Conservation (phyloP, 2,329 filamentous ascomycete genomes). For the Chaetothyriales sp. region DNA sequence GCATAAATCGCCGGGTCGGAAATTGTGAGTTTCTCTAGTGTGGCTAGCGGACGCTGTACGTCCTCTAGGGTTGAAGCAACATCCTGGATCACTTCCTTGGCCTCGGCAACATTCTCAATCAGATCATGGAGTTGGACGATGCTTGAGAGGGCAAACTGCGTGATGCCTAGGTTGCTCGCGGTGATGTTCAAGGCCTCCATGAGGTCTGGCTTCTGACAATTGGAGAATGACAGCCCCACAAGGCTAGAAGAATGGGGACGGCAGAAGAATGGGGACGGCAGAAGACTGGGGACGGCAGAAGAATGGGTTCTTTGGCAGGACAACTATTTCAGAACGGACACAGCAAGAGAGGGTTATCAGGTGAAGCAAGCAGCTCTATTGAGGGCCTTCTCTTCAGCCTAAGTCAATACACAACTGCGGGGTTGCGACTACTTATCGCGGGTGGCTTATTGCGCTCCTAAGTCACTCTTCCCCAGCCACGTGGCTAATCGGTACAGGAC, state of each 20-base stretch:
- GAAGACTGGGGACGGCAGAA: neutral
- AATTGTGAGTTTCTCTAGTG: slow-evolving; percentile 4
- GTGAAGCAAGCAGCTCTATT: neutral
- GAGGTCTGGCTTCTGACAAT: neutral
- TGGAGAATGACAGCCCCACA: neutral
- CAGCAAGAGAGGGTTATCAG: too few relatives aligned
- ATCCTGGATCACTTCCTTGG: slow-evolving; percentile 7
- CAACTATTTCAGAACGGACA: neutral
- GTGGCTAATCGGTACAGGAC: neutral
- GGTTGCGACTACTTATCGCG: neutral
- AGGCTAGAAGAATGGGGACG: too few relatives aligned
- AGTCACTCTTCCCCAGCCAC: neutral
- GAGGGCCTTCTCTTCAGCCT: neutral
- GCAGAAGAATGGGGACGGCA: neutral
- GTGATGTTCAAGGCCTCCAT: slow-evolving; percentile 9
- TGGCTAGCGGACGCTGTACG: slow-evolving; percentile 5
- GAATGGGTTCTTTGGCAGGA: neutral
- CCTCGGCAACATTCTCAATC: slow-evolving; percentile 5
- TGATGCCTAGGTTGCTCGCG: slow-evolving; percentile 6
- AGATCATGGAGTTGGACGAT: slow-evolving; percentile 4
- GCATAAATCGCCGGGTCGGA: slow-evolving; percentile 4
- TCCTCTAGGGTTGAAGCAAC: slow-evolving; percentile 4
- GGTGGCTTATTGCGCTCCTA: too few relatives aligned
- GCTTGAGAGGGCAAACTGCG: slow-evolving; percentile 4
- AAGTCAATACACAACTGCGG: neutral